Evolutionary conservation across 768 basidiomycete species (phyloP), one percentile per base, ranked within the genome.

Genomic region (Exidia glandulosa): DNA sequence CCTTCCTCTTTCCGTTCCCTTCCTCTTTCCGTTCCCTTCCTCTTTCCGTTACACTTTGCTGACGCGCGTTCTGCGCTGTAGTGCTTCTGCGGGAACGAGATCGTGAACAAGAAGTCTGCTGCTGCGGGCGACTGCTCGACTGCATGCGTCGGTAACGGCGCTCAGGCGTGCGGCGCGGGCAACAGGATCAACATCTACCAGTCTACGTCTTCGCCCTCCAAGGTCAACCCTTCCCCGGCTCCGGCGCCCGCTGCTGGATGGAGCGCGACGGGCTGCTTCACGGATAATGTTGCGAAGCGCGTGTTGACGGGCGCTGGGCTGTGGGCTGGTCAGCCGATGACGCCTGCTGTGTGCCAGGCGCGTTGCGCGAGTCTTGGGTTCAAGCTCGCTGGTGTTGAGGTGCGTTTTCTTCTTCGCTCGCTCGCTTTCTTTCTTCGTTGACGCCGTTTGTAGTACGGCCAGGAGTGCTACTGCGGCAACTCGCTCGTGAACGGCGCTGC

Each of bases 51-150:
- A 37, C 9, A 37, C 9, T 19, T 37, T 37, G 50, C 30, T 54
- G 50, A 54, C 19, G 10, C 12, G 41, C 23, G 1, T 45, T 54
- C 25, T 29, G 50, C 25, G 12, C 25, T 27, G 50, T 23, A 54
- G 30, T 54, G 50, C 50, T 54, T 83, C 72, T 94, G 91, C 64
- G 89, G 87, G 2, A 77, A 89, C 66, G 71, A 74, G 12, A 73
- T 91, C 54, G 73, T 83, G 13, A 76, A 81, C 32, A 23, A 54
- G 50, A 54, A 27, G 27, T 27, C 25, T 23, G 50, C 30, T 25
- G 50, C 50, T 13, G 50, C 25, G 16, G 30, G 9, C 9, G 52
- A 12, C 48, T 63, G 32, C 59, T 62, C 29, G 57, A 60, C 58
- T 60, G 60, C 57, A 19, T 62, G 64, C 37, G 33, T 23, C 2